Conservation (phyloP, 805 yeast genomes). For the Lipomyces yamadae region DNA sequence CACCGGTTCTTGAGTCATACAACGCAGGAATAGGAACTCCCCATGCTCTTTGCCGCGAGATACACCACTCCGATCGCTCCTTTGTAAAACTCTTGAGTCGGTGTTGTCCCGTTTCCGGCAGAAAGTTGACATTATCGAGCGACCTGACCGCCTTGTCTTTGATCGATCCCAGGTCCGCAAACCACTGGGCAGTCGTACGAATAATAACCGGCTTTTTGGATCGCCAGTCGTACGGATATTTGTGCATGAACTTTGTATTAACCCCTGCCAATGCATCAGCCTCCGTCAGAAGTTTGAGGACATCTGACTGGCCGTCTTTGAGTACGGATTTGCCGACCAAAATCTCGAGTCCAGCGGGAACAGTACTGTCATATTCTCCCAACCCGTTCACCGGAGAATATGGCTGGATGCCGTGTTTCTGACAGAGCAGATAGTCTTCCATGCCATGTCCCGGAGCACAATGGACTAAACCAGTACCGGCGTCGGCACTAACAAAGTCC, state of each 20-base stretch:
- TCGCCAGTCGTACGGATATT: constrained; percentile 97
- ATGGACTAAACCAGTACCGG: constrained; percentile 97
- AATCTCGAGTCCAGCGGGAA: constrained; percentile 55
- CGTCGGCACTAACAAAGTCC: constrained; percentile 73
- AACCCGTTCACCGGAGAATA: constrained; percentile 78
- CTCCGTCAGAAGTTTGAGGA: constrained; percentile 53
- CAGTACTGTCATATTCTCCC: constrained; percentile 66
- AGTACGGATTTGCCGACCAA: constrained; percentile 66
- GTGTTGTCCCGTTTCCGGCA: constrained; percentile 72
- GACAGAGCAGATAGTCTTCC: constrained; percentile 83
- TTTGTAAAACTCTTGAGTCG: constrained; percentile 73
- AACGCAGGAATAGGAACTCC: constrained; percentile 97
- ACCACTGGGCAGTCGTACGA: constrained; percentile 97
- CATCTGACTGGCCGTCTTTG: constrained; percentile 56
- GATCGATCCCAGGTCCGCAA: constrained; percentile 79
- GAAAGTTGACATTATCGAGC: constrained; percentile 65
- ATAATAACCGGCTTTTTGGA: constrained; percentile 94
- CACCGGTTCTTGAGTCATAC: constrained; percentile 63
- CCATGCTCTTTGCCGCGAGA: constrained; percentile 95
- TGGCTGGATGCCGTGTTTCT: constrained; percentile 59
- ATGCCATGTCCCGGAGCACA: constrained; percentile 98
- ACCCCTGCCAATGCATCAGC: constrained; percentile 55
- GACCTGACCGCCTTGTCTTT: constrained; percentile 66
- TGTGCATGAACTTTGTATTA: constrained; percentile 65
- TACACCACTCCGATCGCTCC: constrained; percentile 94